These are phyloP conservation scores for Penicillium brasilianum DNA, from an alignment of 2,329 filamentous ascomycete species.

Conservation along the genomic window DNA sequence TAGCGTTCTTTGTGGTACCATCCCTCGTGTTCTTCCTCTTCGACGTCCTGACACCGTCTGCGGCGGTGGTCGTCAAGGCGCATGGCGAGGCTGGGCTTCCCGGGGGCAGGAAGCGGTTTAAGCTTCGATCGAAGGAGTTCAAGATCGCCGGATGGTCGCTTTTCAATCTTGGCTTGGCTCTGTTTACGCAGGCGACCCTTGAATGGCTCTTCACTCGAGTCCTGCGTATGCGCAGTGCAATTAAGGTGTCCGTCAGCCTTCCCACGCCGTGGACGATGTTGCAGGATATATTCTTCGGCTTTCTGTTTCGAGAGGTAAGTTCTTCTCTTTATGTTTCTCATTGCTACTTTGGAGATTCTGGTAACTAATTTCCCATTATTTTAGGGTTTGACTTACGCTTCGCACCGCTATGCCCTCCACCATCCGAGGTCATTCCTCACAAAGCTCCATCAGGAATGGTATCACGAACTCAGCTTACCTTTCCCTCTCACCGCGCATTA, in stretches of 20 bases:
- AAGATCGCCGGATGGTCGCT: slow-evolving; percentile 60
- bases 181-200: slow-evolving; percentile 59
- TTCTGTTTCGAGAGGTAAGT: slow-evolving; percentile 62
- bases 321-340: not conserved
- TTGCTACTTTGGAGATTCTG: not conserved
- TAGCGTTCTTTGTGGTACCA: slow-evolving; percentile 74
- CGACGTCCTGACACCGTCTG: slow-evolving; percentile 71
- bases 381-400: slow-evolving; percentile 60
- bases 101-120: slow-evolving; percentile 42
- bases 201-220: slow-evolving; percentile 61
- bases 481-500: slow-evolving; percentile 65
- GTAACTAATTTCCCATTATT: not conserved
- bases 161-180: slow-evolving; percentile 60
- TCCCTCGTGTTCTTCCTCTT: slow-evolving; percentile 74
- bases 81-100: slow-evolving; percentile 62
- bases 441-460: slow-evolving; percentile 59
- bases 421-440: slow-evolving; percentile 59
- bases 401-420: slow-evolving; percentile 77
- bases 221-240: slow-evolving; percentile 58
- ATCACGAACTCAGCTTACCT: slow-evolving; percentile 59
- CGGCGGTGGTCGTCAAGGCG: slow-evolving; percentile 71
- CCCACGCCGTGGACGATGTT: slow-evolving; percentile 67
- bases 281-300: slow-evolving; percentile 59
- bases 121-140: slow-evolving; percentile 50
- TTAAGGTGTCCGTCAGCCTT: slow-evolving; percentile 63